Base-by-base conservation (phyloP, 2,329 filamentous ascomycete genomes). In the Sclerotinia spermophila region DNA sequence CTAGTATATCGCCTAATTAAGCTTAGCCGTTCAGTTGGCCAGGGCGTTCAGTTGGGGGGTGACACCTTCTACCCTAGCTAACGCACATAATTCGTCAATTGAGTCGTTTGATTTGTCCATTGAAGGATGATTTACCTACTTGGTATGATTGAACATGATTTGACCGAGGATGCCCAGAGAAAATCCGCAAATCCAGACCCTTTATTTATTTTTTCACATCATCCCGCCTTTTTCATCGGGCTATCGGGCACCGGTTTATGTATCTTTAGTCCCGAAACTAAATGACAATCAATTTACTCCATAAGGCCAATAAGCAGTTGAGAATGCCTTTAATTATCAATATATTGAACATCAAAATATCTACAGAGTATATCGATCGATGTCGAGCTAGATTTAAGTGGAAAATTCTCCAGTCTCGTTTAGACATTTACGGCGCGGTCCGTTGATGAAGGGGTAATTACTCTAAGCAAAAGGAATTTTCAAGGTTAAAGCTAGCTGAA, bases 21-120 rank as follows among this genome's bases (percentile, higher is more conserved):
- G n/a, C n/a, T n/a, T n/a, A n/a, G n/a, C n/a, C n/a, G n/a, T n/a
- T n/a, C n/a, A n/a, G n/a, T n/a, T n/a, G n/a, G n/a, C n/a, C n/a
- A n/a, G n/a, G n/a, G n/a, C n/a, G n/a, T n/a, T n/a, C n/a, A n/a
- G n/a, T n/a, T n/a, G n/a, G n/a, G n/a, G n/a, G n/a, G n/a, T n/a
- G n/a, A n/a, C n/a, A n/a, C n/a, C n/a, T n/a, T n/a, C n/a, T n/a
- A n/a, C 69, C 72, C 72, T 66, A 58, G 70, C 58, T 56, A n/a
- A 35, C 45, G 11, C 59, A 51, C 55, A 58, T 71, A 48, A 77
- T 77, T 77, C 71, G 76, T 69, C 74, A 73, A 74, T 72, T 40
- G 65, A 35, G n/a, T 17, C 8, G 30, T 64, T 64, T 60, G 30
- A 48, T 48, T 48, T n/a, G 30, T 64, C 44, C 60, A 65, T 40